phyloP scores from a whole-genome alignment of 2,329 filamentous ascomycete genomes.

The Venturiaceae sp. region DNA sequence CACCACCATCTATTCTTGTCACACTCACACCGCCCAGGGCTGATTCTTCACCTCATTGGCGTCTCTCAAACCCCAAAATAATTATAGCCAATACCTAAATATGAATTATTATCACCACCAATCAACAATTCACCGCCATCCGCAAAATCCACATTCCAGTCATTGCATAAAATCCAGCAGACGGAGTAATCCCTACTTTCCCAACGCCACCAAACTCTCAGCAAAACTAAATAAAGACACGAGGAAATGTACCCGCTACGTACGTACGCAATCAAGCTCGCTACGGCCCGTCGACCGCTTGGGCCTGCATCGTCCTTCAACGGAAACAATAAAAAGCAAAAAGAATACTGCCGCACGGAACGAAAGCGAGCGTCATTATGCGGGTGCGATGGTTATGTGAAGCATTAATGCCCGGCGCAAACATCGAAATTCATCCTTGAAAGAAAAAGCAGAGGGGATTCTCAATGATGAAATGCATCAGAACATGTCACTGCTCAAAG shows the following conservation, averaged over 20 bases:
- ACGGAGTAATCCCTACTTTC: too few relatives aligned
- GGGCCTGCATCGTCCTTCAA: not conserved
- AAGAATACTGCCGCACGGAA: not conserved
- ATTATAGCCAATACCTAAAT: not conserved
- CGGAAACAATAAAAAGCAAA: not conserved
- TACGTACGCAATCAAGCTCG: not conserved
- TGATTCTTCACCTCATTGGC: not conserved
- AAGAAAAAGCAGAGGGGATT: not conserved
- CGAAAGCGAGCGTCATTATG: not conserved
- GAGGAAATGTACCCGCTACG: not conserved
- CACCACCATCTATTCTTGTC: not conserved
- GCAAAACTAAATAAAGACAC: not conserved
- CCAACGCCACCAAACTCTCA: not conserved
- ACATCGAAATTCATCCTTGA: not conserved
- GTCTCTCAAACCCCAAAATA: not conserved
- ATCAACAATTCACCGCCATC: not conserved
- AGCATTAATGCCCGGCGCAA: not conserved
- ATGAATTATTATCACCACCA: not conserved
- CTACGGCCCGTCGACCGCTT: not conserved
- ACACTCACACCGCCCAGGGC: not conserved
- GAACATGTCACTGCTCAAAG: not conserved
- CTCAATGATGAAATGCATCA: not conserved
- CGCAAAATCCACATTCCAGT: not conserved
- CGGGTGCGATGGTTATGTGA: not conserved
- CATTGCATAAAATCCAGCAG: not conserved